Conservation (phyloP, 1,139 yeast species). For the Zygosaccharomyces sapae region DNA sequence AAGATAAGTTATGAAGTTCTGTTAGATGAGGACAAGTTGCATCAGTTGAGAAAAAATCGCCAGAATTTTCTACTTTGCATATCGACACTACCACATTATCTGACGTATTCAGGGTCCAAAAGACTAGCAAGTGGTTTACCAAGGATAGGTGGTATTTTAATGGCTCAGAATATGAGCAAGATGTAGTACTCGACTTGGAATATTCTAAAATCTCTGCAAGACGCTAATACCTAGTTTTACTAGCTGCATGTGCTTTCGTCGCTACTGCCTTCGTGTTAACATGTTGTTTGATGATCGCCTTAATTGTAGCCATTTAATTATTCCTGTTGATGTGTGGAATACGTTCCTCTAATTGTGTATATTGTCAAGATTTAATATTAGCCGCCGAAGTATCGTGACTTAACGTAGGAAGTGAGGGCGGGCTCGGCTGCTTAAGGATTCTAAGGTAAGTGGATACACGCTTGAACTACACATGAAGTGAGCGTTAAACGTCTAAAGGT, state of each 20-base stretch:
- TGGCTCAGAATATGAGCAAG: not conserved
- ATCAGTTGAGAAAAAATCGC: not conserved
- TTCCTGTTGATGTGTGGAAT: slow-evolving; percentile 29
- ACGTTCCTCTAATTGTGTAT: not conserved
- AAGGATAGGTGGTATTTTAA: not conserved
- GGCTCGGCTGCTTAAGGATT: too few relatives aligned
- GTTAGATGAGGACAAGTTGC: slow-evolving; percentile 19
- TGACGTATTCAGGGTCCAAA: not conserved
- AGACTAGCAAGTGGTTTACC: not conserved
- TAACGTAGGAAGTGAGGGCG: not conserved
- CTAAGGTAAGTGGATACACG: too few relatives aligned
- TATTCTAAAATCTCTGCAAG: not conserved
- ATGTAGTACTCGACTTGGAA: not conserved
- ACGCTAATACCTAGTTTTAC: slow-evolving; percentile 49
- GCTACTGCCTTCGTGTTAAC: slow-evolving; percentile 41
- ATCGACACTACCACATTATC: not conserved
- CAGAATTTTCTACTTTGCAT: not conserved
- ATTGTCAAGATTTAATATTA: not conserved
- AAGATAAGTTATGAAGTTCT: slow-evolving; percentile 31
- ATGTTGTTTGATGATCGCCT: slow-evolving; percentile 28
- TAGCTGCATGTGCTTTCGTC: slow-evolving; percentile 47
- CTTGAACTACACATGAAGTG: too few relatives aligned
- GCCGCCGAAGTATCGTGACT: not conserved
- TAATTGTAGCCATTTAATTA: slow-evolving; percentile 24
- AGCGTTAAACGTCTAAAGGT: too few relatives aligned